A percentile compares a stretch with the other conserved stretches of the same genome.
These are phyloP conservation scores for Collybiopsis confluens DNA, from an alignment of 768 basidiomycete species.

Conservation along the genomic window DNA sequence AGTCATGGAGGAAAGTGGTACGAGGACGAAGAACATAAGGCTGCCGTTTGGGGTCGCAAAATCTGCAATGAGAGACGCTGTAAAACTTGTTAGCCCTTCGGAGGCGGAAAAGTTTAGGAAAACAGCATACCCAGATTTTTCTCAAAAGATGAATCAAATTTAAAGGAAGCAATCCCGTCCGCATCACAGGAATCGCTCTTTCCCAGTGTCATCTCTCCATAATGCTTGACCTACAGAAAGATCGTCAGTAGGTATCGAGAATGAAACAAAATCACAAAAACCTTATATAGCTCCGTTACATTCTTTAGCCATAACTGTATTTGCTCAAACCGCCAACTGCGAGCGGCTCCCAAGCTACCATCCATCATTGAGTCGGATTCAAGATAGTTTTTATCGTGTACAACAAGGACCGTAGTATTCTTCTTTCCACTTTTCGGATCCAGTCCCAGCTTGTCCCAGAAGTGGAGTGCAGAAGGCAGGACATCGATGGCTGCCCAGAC, in stretches of 20 bases:
- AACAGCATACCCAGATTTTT: slow-evolving; percentile 55
- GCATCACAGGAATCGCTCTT: slow-evolving; percentile 38
- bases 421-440: slow-evolving; percentile 68
- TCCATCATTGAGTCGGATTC: slow-evolving; percentile 18
- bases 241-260: slow-evolving; percentile 2
- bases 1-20: slow-evolving; percentile 57
- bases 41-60: slow-evolving; percentile 34
- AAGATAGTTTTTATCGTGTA: slow-evolving; percentile 54
- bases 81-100: slow-evolving; percentile 3
- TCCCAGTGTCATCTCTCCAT: slow-evolving; percentile 56
- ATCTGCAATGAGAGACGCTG: slow-evolving; percentile 48
- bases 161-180: slow-evolving; percentile 59
- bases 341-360: slow-evolving; percentile 4
- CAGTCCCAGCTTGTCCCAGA: slow-evolving; percentile 84
- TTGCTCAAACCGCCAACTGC: slow-evolving; percentile 23
- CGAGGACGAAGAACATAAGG: slow-evolving; percentile 65
- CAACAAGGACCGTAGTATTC: slow-evolving; percentile 60
- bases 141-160: slow-evolving; percentile 62
- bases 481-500: slow-evolving; percentile 63
- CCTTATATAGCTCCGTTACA: slow-evolving; percentile 53
- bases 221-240: slow-evolving; percentile 47
- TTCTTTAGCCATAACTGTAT: slow-evolving; percentile 59
- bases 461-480: slow-evolving; percentile 64
- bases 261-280: slow-evolving; percentile 27
- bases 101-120: neutral